Percentiles rank a stretch among this genome's conserved stretches.
These are phyloP conservation scores for Suhomyces chickasaworum DNA, from an alignment of 1,139 yeast species.

Conservation along the genomic window DNA sequence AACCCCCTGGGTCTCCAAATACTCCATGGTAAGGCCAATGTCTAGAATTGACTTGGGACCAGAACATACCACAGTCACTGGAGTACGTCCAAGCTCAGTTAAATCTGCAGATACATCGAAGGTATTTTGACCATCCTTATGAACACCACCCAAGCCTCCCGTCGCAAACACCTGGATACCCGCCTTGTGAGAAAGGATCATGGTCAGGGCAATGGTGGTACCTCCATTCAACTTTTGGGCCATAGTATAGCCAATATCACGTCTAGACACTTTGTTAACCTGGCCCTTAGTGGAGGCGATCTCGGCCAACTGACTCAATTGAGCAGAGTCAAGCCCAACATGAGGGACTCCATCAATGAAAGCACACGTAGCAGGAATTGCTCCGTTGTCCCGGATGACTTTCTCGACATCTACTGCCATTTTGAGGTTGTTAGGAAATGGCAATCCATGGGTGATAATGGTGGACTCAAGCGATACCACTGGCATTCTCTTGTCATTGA, in stretches of 20 bases:
- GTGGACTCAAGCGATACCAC: constrained; percentile 84
- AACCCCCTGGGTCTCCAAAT: constrained; percentile 84
- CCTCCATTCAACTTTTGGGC: constrained; percentile 71
- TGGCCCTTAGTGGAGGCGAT: constrained; percentile 24
- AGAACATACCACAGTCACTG: constrained; percentile 85
- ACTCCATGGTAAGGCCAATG: constrained; percentile 79
- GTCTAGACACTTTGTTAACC: constrained; percentile 68
- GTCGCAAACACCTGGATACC: constrained; percentile 88
- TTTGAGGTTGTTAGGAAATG: constrained; percentile 71
- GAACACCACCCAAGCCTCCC: constrained; percentile 94
- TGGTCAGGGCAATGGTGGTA: constrained; percentile 87
- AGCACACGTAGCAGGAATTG: constrained; percentile 85
- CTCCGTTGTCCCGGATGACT: constrained; percentile 62
- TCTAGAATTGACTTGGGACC: constrained; percentile 90
- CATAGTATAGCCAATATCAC: constrained; percentile 79
- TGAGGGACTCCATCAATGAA: constrained; percentile 70
- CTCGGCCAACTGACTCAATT: constrained; percentile 55
- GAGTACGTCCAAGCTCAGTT: constrained; percentile 80
- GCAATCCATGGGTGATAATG: constrained; percentile 87
- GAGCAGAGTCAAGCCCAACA: constrained; percentile 59
- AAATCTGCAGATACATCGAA: constrained; percentile 88
- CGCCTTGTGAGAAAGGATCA: constrained; percentile 75
- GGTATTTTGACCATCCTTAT: constrained; percentile 70
- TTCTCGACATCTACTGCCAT: constrained; percentile 74
- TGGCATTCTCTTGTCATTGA: constrained; percentile 52